These are phyloP conservation scores for Aspergillus sp. DNA, from an alignment of 2,329 filamentous ascomycete genomes.

Conservation along the genomic window DNA sequence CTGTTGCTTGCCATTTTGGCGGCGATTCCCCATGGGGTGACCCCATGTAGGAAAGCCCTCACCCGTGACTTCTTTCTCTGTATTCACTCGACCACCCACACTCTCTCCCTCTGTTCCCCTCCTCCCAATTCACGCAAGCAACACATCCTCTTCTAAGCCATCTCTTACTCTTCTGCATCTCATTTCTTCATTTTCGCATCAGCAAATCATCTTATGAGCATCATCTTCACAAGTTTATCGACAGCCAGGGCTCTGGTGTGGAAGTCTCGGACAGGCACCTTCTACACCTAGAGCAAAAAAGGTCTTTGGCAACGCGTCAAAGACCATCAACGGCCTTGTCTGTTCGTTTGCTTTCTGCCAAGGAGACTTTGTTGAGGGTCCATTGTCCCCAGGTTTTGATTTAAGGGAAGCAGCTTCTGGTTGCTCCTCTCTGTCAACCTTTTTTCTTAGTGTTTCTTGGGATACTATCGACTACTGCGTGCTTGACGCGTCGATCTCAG, in stretches of 20 bases:
- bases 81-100: neutral
- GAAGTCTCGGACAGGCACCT: neutral
- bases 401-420: neutral
- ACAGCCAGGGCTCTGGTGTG: neutral
- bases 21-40: too few species aligned
- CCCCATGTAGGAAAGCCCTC: neutral
- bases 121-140: neutral
- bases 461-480: too few species aligned
- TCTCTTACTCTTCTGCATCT: conserved; percentile 1
- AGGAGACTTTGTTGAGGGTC: neutral
- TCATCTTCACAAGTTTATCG: neutral
- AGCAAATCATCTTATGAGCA: neutral
- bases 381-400: neutral
- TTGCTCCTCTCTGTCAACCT: neutral
- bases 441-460: too few species aligned
- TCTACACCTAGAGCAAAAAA: neutral
- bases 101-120: conserved; percentile 2
- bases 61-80: neutral
- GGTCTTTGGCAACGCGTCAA: neutral
- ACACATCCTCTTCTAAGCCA: neutral
- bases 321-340: neutral
- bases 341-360: neutral
- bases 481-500: neutral
- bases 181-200: neutral
- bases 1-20: too few species aligned